Evolutionary conservation across 176 grass and related monocot species (phyloP).

Genomic region (Triticum dicoccoides): DNA sequence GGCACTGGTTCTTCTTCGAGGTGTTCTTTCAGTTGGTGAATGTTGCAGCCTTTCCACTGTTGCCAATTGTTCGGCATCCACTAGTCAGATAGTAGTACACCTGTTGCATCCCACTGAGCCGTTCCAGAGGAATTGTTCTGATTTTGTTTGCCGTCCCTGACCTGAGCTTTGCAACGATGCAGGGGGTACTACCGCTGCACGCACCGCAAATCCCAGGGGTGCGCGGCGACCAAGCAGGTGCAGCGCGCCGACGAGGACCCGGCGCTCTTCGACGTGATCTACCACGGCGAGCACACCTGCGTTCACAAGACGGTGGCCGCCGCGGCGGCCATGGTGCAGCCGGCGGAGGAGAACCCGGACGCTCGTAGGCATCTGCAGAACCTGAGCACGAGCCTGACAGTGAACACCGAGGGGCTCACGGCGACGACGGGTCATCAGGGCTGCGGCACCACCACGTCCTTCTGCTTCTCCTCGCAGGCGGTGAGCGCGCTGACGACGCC

Average conservation of each 20-base stretch:
- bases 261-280: constrained; percentile 51
- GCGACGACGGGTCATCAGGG: not conserved
- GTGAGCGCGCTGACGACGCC: not conserved
- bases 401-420: constrained; percentile 38
- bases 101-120: not conserved
- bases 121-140: not conserved
- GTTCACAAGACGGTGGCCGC: not conserved
- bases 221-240: constrained; percentile 62
- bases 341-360: constrained; percentile 5
- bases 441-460: constrained; percentile 1
- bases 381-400: constrained; percentile 28
- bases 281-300: constrained; percentile 68
- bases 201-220: constrained; percentile 38
- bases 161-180: not conserved
- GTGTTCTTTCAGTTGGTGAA: not conserved
- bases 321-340: not conserved
- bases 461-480: constrained; percentile 35
- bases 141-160: not conserved
- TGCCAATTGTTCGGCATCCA: constrained; percentile 12
- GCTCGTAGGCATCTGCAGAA: constrained; percentile 14
- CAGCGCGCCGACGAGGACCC: constrained; percentile 64
- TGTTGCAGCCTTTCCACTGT: not conserved
- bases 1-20: not conserved
- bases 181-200: constrained; percentile 82
- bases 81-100: not conserved